Evolutionary conservation across 2,329 filamentous ascomycete genomes (phyloP), one percentile per base, ranked within the genome.

Genomic region (Calonectria henricotiae): DNA sequence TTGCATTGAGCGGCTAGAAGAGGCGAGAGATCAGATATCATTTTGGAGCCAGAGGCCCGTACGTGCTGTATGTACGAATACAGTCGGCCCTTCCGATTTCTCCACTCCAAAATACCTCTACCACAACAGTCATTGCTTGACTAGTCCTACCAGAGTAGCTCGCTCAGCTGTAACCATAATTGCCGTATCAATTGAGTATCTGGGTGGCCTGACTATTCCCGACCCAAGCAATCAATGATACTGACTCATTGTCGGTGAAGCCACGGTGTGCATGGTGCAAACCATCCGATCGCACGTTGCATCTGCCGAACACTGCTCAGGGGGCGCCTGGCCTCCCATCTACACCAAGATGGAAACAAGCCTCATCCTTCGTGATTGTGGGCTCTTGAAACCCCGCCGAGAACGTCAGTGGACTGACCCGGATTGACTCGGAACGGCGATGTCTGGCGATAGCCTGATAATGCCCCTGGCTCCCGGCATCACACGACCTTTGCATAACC

Each of bases 391-490:
- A 62, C 54, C 64, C 55, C 44, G 55, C 9, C 35, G 12, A 44
- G 43, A 47, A 41, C 41, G 54, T 61, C 55, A 43, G 67, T 69
- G 67, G 62, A 69, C 62, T 69, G 67, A 65, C 67, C 44, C 67
- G 67, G 62, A 61, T 44, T 62, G 67, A 69, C 27, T 44, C 67
- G 68, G 68, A 67, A 58, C 55, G 67, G 67, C 63, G 67, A 71
- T 49, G 30, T 60, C 44, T 66, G 41, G 32, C 15, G 58, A 67
- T 62, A 69, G 58, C 66, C 51, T 71, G 70, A 65, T 64, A 46
- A 61, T 65, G 60, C 49, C 65, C 67, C 75, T 72, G 63, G 67
- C 55, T 74, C 66, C 73, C 73, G 67, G 68, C 71, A 75, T 78
- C 73, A 75, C 73, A 71, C 72, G 72, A 75, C 72, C 64, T 69